Evolutionary conservation across 495 filamentous ascomycete species (phyloP).

Genomic region (Talaromyces ruber): DNA sequence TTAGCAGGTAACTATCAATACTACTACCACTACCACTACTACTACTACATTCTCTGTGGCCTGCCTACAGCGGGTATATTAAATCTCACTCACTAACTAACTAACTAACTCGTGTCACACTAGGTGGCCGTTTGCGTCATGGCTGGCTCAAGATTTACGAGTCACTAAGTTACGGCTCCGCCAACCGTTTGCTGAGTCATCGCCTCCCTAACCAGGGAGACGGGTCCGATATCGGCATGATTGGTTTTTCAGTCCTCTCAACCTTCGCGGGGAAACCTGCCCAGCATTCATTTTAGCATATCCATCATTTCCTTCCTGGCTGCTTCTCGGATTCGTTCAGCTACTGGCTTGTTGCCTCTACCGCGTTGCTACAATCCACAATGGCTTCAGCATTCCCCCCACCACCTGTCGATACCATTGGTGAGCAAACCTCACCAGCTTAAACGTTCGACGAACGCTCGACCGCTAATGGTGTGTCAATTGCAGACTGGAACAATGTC

Average conservation of each 20-base stretch:
- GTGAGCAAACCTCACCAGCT: slow-evolving; percentile 21
- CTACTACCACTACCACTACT: too few relatives aligned
- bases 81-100: too few relatives aligned
- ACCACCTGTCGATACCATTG: slow-evolving; percentile 69
- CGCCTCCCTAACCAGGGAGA: not conserved
- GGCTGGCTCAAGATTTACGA: too few relatives aligned
- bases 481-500: slow-evolving; percentile 75
- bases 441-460: not conserved
- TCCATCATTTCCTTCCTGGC: not conserved
- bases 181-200: not conserved
- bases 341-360: not conserved
- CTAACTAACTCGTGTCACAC: too few relatives aligned
- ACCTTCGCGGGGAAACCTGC: not conserved
- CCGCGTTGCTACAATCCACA: not conserved
- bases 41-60: too few relatives aligned
- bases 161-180: not conserved
- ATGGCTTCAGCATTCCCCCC: slow-evolving; percentile 57
- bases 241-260: not conserved
- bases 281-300: not conserved
- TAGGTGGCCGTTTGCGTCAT: too few relatives aligned
- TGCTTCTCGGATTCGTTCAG: not conserved
- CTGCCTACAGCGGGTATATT: too few relatives aligned
- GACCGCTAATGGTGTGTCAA: not conserved
- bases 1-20: too few relatives aligned
- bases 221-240: not conserved